Evolutionary conservation across 2,329 filamentous ascomycete species (phyloP), one percentile per base, ranked within the genome.

Genomic region (Claviceps monticola): DNA sequence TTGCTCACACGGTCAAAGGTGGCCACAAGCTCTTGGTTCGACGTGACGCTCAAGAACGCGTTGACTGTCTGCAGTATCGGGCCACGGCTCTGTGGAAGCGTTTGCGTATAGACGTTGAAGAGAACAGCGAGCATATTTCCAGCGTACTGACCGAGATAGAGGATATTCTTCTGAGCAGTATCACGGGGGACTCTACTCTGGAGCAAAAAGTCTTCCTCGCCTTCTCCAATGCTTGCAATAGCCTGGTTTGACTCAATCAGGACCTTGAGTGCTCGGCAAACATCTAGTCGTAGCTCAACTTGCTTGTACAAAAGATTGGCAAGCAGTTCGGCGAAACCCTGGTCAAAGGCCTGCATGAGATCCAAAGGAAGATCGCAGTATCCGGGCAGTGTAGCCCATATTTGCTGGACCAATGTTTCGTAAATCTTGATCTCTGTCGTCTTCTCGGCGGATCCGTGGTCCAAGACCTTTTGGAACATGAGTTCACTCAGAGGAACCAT

Each of bases 71-170:
- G 87, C 37, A 98, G 74, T 51, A 98, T 93, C 19, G 87, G 88
- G 0, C 88, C 90, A 59, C 93, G 80, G 62, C 88, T 93, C 62
- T 96, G 88, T 2, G 93, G 91, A 26, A 98, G 75, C 1, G 93
- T 98, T 67, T 96, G 87, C 57, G 87, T 95, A 71, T 98, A 98
- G 45, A 98, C 91, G 64, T 98, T 98, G 75, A 98, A 97, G n/a
- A 98, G 73, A 0, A 97, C 91, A 6, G 93, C 90, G 43, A 98
- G 79, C 69, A 98, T 79, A 61, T 97, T 97, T 55, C 84, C 84
- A 1, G 91, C 78, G 62, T 93, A 90, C 1, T 73, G 72, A 16
- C 87, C 82, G 13, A 98, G 74, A 64, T 95, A 84, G n/a, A 80
- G 72, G 41, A 97, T 71, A 63, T 96, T 96, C 67, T 83, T 83